Base-by-base conservation (phyloP, 1,284 basidiomycete species). In the Rugosomyces carneus region DNA sequence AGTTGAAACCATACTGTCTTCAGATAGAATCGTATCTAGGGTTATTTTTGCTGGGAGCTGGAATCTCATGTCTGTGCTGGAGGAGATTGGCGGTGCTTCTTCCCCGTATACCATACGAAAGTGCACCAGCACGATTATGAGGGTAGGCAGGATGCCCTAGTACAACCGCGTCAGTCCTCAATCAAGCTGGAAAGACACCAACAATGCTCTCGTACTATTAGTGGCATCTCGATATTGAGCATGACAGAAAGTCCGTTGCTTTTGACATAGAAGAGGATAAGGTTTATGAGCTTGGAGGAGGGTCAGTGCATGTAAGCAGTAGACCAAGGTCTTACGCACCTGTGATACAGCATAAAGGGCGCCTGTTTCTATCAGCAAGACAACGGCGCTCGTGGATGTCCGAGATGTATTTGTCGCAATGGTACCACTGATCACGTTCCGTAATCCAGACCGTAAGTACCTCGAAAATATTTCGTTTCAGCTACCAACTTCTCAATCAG, bases 221-320 rank as follows among this genome's bases (percentile, higher is more conserved):
- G 29, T 18, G 46, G 46, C 19, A 47, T 47, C 36, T 47, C 46
- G 26, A 42, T 29, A 24, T 43, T 41, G 1, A 47, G 46, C 7
- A 42, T 35, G 3, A 47, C 31, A 1, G 29, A 27, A 6, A 43
- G 23, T 3, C 31, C 45, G 5, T 37, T 21, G 26, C 20, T 40
- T 18, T 37, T 27, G 5, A 34, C 36, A 24, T 41, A 41, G 19
- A 34, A 20, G 11, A 46, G 32, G 10, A 46, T 10, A 10, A 46
- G 39, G 20, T 20, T 46, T 3, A 46, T 23, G 8, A 46, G 34
- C 39, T 46, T 29, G 11, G 4, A 7, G 3, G 31, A n/a, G 16
- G 21, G 37, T 8, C 13, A n/a, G 31, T 34, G 13, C 2, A 34
- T 2, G 13, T 11, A 34, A n/a, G 31, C 3, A 34, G 4, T 34